phyloP scores from a whole-genome alignment of 495 filamentous ascomycete genomes.

The Aspergillus wentii region DNA sequence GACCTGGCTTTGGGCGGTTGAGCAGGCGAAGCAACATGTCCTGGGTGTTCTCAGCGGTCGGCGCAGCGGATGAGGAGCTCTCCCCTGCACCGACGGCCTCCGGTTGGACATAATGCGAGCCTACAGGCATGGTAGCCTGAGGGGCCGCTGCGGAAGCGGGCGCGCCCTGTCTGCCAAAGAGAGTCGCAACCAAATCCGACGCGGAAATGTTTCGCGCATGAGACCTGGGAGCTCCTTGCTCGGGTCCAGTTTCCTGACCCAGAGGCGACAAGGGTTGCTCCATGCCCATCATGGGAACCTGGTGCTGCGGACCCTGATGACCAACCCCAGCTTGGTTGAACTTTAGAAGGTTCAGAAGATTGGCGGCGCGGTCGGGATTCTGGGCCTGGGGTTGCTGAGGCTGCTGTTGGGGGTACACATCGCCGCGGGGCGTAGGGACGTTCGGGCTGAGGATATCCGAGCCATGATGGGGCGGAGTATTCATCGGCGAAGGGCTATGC shows the following conservation, averaged over 20 bases:
- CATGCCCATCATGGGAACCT: conserved; percentile 11
- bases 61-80: conserved; percentile 18
- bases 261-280: conserved; percentile 36
- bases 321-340: conserved; percentile 53
- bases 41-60: conserved; percentile 50
- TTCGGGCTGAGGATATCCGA: conserved; percentile 48
- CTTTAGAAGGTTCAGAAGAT: conserved; percentile 81
- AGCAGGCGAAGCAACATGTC: conserved; percentile 63
- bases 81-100: conserved; percentile 22
- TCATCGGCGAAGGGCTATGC: conserved; percentile 38
- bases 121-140: conserved; percentile 9
- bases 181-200: conserved; percentile 59
- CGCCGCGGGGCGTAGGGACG: conserved; percentile 35
- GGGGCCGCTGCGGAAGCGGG: conserved; percentile 19
- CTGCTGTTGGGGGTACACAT: conserved; percentile 23
- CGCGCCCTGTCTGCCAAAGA: conserved; percentile 40
- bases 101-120: conserved; percentile 12
- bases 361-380: conserved; percentile 58
- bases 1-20: conserved; percentile 48
- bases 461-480: conserved; percentile 40
- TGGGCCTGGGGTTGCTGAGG: conserved; percentile 26
- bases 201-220: conserved; percentile 54
- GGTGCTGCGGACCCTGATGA: conserved; percentile 22
- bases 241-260: conserved; percentile 27
- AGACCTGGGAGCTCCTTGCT: conserved; percentile 26